Conservation (phyloP, 176 grass and related monocot genomes). For the Echinochloa phyllopogon region DNA sequence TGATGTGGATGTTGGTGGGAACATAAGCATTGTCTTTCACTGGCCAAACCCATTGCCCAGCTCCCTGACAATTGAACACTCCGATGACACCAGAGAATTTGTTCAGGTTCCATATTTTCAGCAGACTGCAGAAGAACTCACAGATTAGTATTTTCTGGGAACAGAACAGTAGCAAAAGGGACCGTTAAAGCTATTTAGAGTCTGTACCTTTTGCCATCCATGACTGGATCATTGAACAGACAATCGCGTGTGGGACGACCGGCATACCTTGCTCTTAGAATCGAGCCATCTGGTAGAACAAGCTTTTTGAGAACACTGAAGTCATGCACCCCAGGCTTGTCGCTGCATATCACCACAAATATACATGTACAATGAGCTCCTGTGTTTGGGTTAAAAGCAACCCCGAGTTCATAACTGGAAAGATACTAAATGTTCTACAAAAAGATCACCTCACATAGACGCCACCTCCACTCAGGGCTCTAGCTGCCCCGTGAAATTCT, state of each 20-base stretch:
- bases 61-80: slow-evolving; percentile 66
- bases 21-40: slow-evolving; percentile 41
- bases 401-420: neutral
- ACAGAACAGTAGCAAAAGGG: neutral
- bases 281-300: slow-evolving; percentile 60
- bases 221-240: slow-evolving; percentile 55
- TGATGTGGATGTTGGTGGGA: slow-evolving; percentile 34
- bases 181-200: neutral
- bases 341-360: slow-evolving; percentile 32
- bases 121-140: slow-evolving; percentile 44
- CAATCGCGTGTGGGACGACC: slow-evolving; percentile 54
- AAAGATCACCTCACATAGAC: slow-evolving; percentile 59
- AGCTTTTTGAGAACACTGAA: slow-evolving; percentile 57
- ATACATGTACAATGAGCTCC: neutral
- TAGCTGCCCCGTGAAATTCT: slow-evolving; percentile 57
- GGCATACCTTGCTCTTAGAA: slow-evolving; percentile 52
- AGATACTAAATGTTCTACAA: neutral
- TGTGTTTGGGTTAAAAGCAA: neutral
- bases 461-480: slow-evolving; percentile 60
- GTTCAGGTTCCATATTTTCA: slow-evolving; percentile 74
- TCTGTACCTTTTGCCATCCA: slow-evolving; percentile 55
- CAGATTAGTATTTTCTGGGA: neutral
- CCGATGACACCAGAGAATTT: slow-evolving; percentile 57
- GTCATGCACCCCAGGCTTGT: slow-evolving; percentile 62
- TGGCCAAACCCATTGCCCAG: slow-evolving; percentile 58